phyloP scores from a whole-genome alignment of 257 asterid species.

The Nicotiana otophora region DNA sequence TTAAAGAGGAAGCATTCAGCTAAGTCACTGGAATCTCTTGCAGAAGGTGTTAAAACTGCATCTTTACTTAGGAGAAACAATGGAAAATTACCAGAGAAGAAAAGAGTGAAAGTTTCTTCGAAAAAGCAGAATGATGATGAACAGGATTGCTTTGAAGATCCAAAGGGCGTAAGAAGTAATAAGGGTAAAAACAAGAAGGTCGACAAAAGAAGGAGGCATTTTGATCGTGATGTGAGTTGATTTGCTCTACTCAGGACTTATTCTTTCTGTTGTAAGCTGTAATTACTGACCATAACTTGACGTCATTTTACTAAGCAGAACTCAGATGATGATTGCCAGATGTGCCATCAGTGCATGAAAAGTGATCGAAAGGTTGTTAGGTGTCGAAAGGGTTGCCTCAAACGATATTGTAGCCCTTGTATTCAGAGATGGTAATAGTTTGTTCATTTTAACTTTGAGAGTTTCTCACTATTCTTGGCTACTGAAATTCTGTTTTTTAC shows the following conservation, averaged over 20 bases:
- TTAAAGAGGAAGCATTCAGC: constrained; percentile 6
- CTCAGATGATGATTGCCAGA: constrained; percentile 34
- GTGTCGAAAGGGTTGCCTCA: constrained; percentile 29
- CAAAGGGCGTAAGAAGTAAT: not conserved
- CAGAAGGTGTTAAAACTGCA: not conserved
- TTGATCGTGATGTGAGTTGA: constrained; percentile 34
- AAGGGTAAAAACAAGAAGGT: constrained; percentile 6
- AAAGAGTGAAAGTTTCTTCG: not conserved
- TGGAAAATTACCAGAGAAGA: constrained; percentile 7
- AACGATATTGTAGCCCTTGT: constrained; percentile 48
- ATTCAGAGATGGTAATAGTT: constrained; percentile 30
- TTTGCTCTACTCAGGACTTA: not conserved
- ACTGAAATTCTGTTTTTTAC: not conserved
- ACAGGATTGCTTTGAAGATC: not conserved
- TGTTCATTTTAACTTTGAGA: not conserved
- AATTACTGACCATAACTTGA: not conserved
- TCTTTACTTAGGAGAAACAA: not conserved
- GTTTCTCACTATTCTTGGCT: not conserved
- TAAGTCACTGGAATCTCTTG: not conserved
- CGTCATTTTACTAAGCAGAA: constrained; percentile 28
- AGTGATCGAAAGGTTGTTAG: constrained; percentile 45
- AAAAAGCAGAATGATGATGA: not conserved
- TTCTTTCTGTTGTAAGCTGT: not conserved
- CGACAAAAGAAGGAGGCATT: constrained; percentile 19
- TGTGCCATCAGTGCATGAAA: constrained; percentile 63